phyloP scores from a whole-genome alignment of 805 yeast species.

The Ogataea minuta region DNA sequence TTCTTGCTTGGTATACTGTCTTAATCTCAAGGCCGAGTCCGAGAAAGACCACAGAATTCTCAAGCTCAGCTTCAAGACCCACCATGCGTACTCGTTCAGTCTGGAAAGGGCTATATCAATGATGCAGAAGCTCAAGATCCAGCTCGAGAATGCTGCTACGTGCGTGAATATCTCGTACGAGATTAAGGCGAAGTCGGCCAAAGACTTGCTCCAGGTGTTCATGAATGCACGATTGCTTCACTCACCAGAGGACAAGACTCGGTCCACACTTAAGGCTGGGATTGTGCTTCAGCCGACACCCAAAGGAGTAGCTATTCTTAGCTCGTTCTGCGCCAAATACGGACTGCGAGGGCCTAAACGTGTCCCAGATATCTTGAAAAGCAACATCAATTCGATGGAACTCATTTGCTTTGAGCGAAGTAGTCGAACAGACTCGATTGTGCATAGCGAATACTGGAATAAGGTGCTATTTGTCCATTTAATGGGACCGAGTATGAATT shows the following conservation, averaged over 20 bases:
- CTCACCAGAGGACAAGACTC: conserved; percentile 71
- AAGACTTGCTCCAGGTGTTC: conserved; percentile 46
- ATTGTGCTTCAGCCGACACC: conserved; percentile 79
- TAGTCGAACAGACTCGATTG: conserved; percentile 51
- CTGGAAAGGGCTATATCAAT: conserved; percentile 47
- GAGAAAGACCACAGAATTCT: conserved; percentile 12
- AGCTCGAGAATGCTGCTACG: conserved; percentile 48
- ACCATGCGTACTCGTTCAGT: conserved; percentile 53
- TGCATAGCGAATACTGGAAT: conserved; percentile 63
- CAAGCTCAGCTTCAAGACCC: conserved; percentile 21
- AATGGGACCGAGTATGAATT: conserved; percentile 66
- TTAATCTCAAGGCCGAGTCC: conserved; percentile 39
- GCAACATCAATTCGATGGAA: conserved; percentile 69
- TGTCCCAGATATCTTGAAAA: conserved; percentile 37
- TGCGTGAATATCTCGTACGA: conserved; percentile 54
- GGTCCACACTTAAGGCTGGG: conserved; percentile 42
- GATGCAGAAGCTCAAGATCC: conserved; percentile 49
- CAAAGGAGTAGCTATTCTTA: conserved; percentile 76
- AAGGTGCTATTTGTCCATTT: conserved; percentile 57
- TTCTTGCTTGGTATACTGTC: conserved; percentile 44
- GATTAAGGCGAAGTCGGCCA: conserved; percentile 49
- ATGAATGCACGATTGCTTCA: conserved; percentile 66
- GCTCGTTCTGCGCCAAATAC: conserved; percentile 52
- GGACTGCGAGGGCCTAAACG: conserved; percentile 44
- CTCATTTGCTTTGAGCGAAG: conserved; percentile 68